Conservation (phyloP, 164 flowering plant species). For the Cinnamomum micranthum region DNA sequence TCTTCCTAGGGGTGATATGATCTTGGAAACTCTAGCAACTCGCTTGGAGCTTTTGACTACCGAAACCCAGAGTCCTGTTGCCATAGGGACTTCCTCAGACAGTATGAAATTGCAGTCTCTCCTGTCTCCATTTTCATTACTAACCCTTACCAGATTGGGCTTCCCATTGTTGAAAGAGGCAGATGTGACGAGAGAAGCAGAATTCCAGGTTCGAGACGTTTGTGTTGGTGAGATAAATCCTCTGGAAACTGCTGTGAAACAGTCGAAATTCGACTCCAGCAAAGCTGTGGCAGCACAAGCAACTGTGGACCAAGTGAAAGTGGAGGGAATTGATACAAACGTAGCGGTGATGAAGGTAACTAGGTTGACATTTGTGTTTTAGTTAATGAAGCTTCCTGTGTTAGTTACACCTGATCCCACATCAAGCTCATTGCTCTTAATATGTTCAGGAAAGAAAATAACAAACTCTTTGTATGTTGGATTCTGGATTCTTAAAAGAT, state of each 20-base stretch:
- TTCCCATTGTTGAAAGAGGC: slow-evolving; percentile 30
- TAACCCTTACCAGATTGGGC: slow-evolving; percentile 53
- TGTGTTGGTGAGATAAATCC: slow-evolving; percentile 66
- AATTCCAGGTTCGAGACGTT: slow-evolving; percentile 39
- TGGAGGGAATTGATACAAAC: slow-evolving; percentile 88
- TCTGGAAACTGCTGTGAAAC: slow-evolving; percentile 57
- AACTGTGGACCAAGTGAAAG: slow-evolving; percentile 80
- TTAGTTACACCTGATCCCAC: neutral
- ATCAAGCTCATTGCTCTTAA: too few species aligned
- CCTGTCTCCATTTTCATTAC: slow-evolving; percentile 42
- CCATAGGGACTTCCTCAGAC: slow-evolving; percentile 13
- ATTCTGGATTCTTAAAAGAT: neutral
- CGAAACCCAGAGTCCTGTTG: slow-evolving; percentile 20
- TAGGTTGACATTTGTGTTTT: neutral
- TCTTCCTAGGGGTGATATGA: slow-evolving; percentile 79
- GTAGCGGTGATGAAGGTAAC: slow-evolving; percentile 82
- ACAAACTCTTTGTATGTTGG: neutral
- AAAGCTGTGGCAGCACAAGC: slow-evolving; percentile 86
- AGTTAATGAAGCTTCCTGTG: neutral
- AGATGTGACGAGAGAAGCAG: slow-evolving; percentile 27
- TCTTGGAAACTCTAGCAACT: slow-evolving; percentile 58
- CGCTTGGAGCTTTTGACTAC: slow-evolving; percentile 34
- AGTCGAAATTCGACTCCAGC: slow-evolving; percentile 47
- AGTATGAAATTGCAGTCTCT: slow-evolving; percentile 18
- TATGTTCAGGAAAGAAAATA: too few species aligned